Percentiles rank a stretch among this genome's conserved stretches.
Conservation (phyloP, 768 basidiomycete genomes). For the Lanmaoa rubissima region DNA sequence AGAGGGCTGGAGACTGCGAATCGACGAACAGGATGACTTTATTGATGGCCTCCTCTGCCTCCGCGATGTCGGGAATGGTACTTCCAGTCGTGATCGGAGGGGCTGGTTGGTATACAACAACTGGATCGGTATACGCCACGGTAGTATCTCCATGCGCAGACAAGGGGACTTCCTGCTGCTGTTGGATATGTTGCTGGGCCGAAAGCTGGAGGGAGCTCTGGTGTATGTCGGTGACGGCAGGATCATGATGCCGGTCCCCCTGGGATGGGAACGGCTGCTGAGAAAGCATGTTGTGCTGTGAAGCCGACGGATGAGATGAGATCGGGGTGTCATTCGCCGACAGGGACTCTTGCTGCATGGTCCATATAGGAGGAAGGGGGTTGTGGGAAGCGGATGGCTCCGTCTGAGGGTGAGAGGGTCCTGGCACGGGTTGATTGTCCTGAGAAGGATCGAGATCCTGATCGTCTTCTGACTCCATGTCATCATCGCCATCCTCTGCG, state of each 20-base stretch:
- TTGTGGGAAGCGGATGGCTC: constrained; percentile 26
- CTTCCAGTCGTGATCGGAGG: constrained; percentile 33
- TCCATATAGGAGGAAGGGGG: constrained; percentile 34
- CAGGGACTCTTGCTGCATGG: constrained; percentile 32
- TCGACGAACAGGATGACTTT: constrained; percentile 55
- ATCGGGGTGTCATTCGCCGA: constrained; percentile 29
- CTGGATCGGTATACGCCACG: constrained; percentile 27
- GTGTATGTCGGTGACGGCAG: constrained; percentile 25
- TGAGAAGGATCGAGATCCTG: constrained; percentile 29
- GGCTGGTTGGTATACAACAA: constrained; percentile 33
- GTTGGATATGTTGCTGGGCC: constrained; percentile 30
- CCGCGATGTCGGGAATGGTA: constrained; percentile 40
- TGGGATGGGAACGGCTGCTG: constrained; percentile 32
- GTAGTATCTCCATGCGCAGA: constrained; percentile 24
- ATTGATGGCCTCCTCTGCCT: constrained; percentile 55
- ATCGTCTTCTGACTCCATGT: constrained; percentile 38
- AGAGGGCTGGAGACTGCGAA: constrained; percentile 31
- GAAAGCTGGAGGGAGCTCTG: constrained; percentile 30
- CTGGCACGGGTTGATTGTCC: constrained; percentile 25
- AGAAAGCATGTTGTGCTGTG: constrained; percentile 29
- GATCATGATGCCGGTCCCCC: constrained; percentile 28
- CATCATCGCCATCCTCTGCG: constrained; percentile 34
- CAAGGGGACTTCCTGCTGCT: constrained; percentile 31
- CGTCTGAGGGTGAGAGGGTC: constrained; percentile 31
- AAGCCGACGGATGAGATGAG: constrained; percentile 28